Base-by-base conservation (phyloP, 768 basidiomycete species). In the Podaxis sp. region DNA sequence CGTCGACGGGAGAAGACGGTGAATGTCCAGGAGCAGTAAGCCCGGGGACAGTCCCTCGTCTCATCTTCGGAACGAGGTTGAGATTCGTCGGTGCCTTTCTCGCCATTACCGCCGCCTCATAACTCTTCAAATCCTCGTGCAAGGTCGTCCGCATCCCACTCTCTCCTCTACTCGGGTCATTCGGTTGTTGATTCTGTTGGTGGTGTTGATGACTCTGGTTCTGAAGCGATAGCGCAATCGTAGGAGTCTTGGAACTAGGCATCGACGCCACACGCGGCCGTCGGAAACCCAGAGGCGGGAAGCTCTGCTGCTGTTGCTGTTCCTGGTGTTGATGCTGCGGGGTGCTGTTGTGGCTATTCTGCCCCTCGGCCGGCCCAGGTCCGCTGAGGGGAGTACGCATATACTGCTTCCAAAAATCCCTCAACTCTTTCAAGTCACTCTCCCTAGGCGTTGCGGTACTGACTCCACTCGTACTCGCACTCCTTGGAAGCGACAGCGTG, bases 71-170 rank as follows among this genome's bases (percentile, higher is more conserved):
- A 12, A 80, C 78, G 27, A 90, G 72, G 65, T 82, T 87, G 43
- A 91, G 71, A 61, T 77, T 81, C 61, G 83, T 80, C 0, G 87
- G 82, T 22, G 88, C 79, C 69, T 82, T 86, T 56, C 88, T 78
- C 36, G 90, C 89, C 57, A 90, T 73, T 15, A 92, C 85, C 3
- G 91, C 91, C 46, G 88, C 88, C 69, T 91, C 88, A 62, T 93
- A 93, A 61, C 83, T 83, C 63, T 81, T 76, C 64, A 93, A 65
- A 66, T 92, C 90, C 13, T 93, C 80, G 57, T 83, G 79, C 47
- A 78, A 57, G 29, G 80, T 81, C 58, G 76, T 74, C 19, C 79
- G 74, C 71, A 73, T 70, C 46, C 71, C 78, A 55, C 73, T 70
- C 59, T 70, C 64, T 33, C 63, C 66, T 61, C 60, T 64, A 33